These are phyloP conservation scores for Helicosporidium sp. DNA, from an alignment of 139 green algal species.

Conservation along the genomic window DNA sequence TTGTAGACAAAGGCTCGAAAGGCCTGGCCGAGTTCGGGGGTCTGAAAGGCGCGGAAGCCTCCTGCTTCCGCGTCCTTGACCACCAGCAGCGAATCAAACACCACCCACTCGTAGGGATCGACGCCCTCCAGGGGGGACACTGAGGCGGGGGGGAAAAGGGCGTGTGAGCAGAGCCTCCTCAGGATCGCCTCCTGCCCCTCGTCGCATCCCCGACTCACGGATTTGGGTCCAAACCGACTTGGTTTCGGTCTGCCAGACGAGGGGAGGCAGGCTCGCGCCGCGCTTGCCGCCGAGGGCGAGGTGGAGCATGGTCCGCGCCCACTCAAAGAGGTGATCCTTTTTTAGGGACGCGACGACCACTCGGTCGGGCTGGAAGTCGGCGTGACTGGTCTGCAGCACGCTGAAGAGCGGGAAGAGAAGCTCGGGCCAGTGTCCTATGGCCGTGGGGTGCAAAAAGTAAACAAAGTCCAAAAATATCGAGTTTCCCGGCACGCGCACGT, in stretches of 20 bases:
- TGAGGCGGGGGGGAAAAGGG: conserved; percentile 9
- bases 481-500: conserved; percentile 31
- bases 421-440: conserved; percentile 72
- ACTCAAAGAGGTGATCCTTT: conserved; percentile 56
- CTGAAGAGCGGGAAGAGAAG: conserved; percentile 62
- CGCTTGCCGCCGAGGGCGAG: conserved; percentile 24
- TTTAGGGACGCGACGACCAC: conserved; percentile 54
- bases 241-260: conserved; percentile 50
- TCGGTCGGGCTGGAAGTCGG: conserved; percentile 31
- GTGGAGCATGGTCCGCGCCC: conserved; percentile 33
- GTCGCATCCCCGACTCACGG: conserved; percentile 18
- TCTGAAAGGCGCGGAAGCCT: no score
- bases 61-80: no score
- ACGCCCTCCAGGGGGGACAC: conserved; percentile 39
- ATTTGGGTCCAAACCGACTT: conserved; percentile 39
- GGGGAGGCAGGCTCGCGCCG: conserved; percentile 35
- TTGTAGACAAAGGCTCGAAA: no score
- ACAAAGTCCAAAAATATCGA: conserved; percentile 72
- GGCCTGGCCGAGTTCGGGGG: no score
- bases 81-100: conserved; percentile 60
- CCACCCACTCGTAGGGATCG: conserved; percentile 26
- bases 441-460: conserved; percentile 69
- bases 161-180: neutral
- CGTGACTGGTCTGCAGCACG: conserved; percentile 24
- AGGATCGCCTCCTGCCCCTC: neutral